Percentiles rank a stretch among this genome's conserved stretches.
These are phyloP conservation scores for Helichrysum umbraculigerum DNA, from an alignment of 129 eudicot species.

Conservation along the genomic window DNA sequence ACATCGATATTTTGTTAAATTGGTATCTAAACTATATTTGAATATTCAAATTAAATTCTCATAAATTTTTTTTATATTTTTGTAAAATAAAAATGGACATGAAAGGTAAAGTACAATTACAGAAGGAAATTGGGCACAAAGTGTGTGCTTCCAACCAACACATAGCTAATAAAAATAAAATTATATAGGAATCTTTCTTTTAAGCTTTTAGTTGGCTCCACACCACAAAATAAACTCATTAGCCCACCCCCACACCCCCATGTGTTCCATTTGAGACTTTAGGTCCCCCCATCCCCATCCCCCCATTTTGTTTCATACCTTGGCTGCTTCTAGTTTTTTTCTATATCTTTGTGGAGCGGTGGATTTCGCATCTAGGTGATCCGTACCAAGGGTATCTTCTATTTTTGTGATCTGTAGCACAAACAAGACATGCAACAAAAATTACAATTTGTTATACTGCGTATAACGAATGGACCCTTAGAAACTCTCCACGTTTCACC, in stretches of 20 bases:
- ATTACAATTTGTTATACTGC: no score
- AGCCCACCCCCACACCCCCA: constrained; percentile 69
- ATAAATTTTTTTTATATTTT: not conserved
- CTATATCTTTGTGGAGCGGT: not conserved
- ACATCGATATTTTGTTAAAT: not conserved
- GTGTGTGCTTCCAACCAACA: constrained; percentile 91
- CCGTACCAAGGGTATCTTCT: no score
- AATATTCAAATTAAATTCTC: no score
- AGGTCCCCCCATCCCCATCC: constrained; percentile 59
- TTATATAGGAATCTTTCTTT: constrained; percentile 54
- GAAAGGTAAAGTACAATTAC: constrained; percentile 29
- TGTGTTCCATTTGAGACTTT: constrained; percentile 50
- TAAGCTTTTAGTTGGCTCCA: constrained; percentile 72
- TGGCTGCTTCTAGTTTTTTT: constrained; percentile 32
- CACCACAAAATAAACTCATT: constrained; percentile 45
- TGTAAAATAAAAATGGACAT: not conserved
- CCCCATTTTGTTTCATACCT: constrained; percentile 33
- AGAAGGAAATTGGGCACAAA: constrained; percentile 39
- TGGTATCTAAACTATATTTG: not conserved
- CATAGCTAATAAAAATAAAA: constrained; percentile 33
- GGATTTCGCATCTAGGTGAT: no score
- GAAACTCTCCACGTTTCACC: no score
- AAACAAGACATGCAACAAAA: no score
- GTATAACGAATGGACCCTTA: no score
- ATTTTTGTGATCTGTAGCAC: no score